A percentile compares a stretch with the other conserved stretches of the same genome.
Evolutionary conservation across 2,329 filamentous ascomycete genomes (phyloP).

Genomic region (Colletotrichum orbiculare): DNA sequence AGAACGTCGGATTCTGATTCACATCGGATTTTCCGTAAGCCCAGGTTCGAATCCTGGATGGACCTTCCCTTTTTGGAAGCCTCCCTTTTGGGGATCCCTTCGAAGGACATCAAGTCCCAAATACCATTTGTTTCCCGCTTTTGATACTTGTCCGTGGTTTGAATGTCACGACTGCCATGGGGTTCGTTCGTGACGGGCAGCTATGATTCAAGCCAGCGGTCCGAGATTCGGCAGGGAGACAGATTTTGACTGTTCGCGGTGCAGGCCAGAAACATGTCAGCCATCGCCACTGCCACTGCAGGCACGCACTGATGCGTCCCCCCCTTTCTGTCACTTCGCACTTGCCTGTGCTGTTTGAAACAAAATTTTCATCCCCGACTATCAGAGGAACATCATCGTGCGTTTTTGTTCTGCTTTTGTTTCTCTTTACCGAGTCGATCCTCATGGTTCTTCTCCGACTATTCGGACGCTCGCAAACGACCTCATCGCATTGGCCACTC

Average conservation of each 20-base stretch:
- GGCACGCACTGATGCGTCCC: conserved; percentile 16
- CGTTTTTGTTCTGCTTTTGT: background rate
- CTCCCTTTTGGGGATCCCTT: background rate
- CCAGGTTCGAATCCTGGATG: conserved; percentile 38
- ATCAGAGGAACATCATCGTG: conserved; percentile 19
- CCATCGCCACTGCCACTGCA: background rate
- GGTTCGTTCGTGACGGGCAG: conserved; percentile 2
- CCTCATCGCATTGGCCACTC: background rate
- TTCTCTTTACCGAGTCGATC: background rate
- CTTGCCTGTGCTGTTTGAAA: conserved; percentile 9
- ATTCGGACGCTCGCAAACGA: background rate
- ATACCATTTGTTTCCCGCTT: too few relatives aligned
- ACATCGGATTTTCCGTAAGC: conserved; percentile 28
- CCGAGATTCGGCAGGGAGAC: conserved; percentile 9
- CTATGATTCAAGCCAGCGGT: background rate
- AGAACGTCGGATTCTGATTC: conserved; percentile 37
- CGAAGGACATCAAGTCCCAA: too few relatives aligned
- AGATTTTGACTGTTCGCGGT: background rate
- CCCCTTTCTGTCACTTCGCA: background rate
- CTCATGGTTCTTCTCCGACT: background rate
- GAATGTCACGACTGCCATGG: background rate
- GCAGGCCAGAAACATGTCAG: conserved; percentile 9
- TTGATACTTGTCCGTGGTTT: background rate
- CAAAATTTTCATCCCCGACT: conserved; percentile 30
- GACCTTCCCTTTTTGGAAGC: conserved; percentile 22